These are phyloP conservation scores for Phytophthora boehmeriae DNA, from an alignment of 352 stramenopile genomes.

Conservation along the genomic window DNA sequence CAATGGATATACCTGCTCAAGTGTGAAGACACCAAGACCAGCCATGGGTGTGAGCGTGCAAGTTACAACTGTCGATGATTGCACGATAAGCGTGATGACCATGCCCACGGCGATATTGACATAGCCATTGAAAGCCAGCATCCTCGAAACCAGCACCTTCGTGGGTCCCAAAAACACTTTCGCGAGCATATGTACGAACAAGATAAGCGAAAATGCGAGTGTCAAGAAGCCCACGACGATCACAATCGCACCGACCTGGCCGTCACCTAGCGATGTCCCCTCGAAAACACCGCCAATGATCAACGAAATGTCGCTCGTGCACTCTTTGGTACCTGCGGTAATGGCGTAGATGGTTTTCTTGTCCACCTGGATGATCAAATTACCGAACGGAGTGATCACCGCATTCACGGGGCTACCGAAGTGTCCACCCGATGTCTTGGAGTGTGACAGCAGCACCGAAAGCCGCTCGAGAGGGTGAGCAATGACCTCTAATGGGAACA, in stretches of 20 bases:
- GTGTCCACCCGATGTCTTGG: conserved; percentile 28
- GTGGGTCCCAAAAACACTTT: conserved; percentile 78
- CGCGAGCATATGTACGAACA: conserved; percentile 52
- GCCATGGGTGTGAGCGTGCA: conserved; percentile 88
- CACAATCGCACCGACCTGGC: conserved; percentile 44
- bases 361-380: conserved; percentile 37
- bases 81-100: conserved; percentile 85
- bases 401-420: conserved; percentile 46
- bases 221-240: conserved; percentile 45
- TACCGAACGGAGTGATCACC: conserved; percentile 39
- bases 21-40: conserved; percentile 80
- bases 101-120: conserved; percentile 83
- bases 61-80: conserved; percentile 91
- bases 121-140: conserved; percentile 89
- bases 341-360: conserved; percentile 38
- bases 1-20: conserved; percentile 91
- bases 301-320: conserved; percentile 31
- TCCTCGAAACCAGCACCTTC: conserved; percentile 78
- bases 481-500: conserved; percentile 73
- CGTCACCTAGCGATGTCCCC: conserved; percentile 31
- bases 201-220: conserved; percentile 44
- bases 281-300: conserved; percentile 42
- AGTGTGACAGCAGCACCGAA: conserved; percentile 38
- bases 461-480: conserved; percentile 59
- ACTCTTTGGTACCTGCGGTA: conserved; percentile 30